Conservation (phyloP, 78 protist species). For the Neovahlkampfia damariscottae region DNA sequence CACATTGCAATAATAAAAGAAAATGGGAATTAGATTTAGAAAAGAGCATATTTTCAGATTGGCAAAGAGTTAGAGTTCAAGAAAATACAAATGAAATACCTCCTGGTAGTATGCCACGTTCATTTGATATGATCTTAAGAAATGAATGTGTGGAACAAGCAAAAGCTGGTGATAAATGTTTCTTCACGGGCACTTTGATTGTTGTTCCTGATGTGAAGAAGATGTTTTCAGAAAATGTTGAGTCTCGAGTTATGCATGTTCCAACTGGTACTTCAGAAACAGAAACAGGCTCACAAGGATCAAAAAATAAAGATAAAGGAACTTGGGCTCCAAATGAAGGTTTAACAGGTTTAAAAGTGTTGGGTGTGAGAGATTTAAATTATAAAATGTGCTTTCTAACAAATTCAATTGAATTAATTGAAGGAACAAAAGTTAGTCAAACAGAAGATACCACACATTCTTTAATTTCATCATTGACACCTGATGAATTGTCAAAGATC, state of each 20-base stretch:
- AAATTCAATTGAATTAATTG: slow-evolving; percentile 13
- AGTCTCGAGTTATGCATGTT: too few species aligned
- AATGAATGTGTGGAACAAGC: slow-evolving; percentile 81
- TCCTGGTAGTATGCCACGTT: slow-evolving; percentile 90
- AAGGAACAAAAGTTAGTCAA: neutral
- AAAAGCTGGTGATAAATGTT: slow-evolving; percentile 91
- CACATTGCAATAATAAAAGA: slow-evolving; percentile 47
- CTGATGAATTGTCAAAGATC: slow-evolving; percentile 36
- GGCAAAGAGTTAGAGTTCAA: slow-evolving; percentile 86
- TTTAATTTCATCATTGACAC: slow-evolving; percentile 23
- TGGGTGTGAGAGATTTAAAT: slow-evolving; percentile 86
- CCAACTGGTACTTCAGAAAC: slow-evolving; percentile 1
- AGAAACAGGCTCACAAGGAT: neutral
- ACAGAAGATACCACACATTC: neutral
- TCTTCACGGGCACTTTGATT: slow-evolving; percentile 82
- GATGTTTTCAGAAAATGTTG: slow-evolving; percentile 13
- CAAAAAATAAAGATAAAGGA: neutral
- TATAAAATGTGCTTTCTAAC: slow-evolving; percentile 85
- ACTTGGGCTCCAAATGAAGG: slow-evolving; percentile 52
- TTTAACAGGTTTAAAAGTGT: slow-evolving; percentile 68
- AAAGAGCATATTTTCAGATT: slow-evolving; percentile 65
- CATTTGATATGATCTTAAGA: slow-evolving; percentile 68
- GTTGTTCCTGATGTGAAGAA: slow-evolving; percentile 90
- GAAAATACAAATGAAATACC: slow-evolving; percentile 70
- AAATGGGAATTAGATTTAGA: slow-evolving; percentile 56